Conservation (phyloP, 345 rosid genomes). For the Geranium brycei region DNA sequence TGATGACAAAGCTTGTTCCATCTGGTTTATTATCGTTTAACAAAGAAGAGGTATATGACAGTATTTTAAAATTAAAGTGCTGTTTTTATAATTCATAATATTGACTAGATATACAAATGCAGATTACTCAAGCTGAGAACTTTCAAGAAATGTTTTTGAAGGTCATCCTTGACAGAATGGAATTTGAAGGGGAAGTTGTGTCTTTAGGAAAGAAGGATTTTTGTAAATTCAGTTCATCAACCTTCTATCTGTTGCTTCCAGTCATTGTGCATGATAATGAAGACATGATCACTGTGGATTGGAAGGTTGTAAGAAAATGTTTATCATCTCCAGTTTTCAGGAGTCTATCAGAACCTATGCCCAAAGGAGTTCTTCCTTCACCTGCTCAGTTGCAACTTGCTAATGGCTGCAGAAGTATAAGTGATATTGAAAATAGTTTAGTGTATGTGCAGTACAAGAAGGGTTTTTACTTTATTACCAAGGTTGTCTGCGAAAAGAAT, state of each 20-base stretch:
- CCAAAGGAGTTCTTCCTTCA: slow-evolving; percentile 19
- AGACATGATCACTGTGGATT: slow-evolving; percentile 34
- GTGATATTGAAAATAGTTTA: slow-evolving; percentile 64
- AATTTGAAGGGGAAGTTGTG: slow-evolving; percentile 42
- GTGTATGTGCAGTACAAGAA: slow-evolving; percentile 48
- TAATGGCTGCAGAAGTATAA: slow-evolving; percentile 38
- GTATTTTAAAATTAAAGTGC: slow-evolving; percentile 3
- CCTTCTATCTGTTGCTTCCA: slow-evolving; percentile 80
- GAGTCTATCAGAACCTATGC: slow-evolving; percentile 21
- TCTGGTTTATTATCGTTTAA: slow-evolving; percentile 28
- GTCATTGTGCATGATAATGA: slow-evolving; percentile 21
- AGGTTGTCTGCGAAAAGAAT: slow-evolving; percentile 31
- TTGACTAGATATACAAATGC: slow-evolving; percentile 10
- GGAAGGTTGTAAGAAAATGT: slow-evolving; percentile 55
- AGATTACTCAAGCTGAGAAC: slow-evolving; percentile 48
- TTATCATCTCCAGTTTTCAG: slow-evolving; percentile 66
- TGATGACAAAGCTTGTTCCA: slow-evolving; percentile 47
- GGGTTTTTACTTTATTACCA: slow-evolving; percentile 42
- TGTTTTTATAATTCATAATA: background rate
- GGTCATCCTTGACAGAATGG: slow-evolving; percentile 51
- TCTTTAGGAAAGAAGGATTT: slow-evolving; percentile 34
- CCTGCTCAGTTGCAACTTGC: slow-evolving; percentile 35
- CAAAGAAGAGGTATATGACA: slow-evolving; percentile 41
- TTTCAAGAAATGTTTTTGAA: slow-evolving; percentile 79
- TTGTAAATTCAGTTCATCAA: slow-evolving; percentile 28